Conservation (phyloP, 2,329 filamentous ascomycete species). For the Fusarium sulawesiense region DNA sequence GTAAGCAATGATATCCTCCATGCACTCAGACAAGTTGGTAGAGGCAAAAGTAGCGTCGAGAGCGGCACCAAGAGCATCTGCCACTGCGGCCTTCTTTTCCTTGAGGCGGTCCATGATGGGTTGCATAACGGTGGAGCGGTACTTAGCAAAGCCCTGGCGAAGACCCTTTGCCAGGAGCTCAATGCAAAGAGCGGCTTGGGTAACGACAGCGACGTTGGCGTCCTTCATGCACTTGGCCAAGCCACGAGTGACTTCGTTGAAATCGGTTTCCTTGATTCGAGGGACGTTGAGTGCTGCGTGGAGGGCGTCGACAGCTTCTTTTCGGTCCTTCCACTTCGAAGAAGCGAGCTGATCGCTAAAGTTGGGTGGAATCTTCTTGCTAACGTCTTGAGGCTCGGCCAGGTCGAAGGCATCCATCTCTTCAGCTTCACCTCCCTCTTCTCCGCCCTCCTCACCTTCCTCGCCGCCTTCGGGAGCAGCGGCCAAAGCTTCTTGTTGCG, state of each 20-base stretch:
- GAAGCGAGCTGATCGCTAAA: constrained; percentile 87
- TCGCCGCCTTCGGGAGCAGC: constrained; percentile 70
- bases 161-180: constrained; percentile 89
- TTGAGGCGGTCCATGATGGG: constrained; percentile 96
- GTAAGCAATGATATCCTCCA: constrained; percentile 90
- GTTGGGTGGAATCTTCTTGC: constrained; percentile 82
- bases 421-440: constrained; percentile 59
- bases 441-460: constrained; percentile 68
- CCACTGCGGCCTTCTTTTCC: constrained; percentile 92
- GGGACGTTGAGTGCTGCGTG: constrained; percentile 83
- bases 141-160: constrained; percentile 80
- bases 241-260: constrained; percentile 82
- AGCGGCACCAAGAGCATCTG: constrained; percentile 87
- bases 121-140: constrained; percentile 82
- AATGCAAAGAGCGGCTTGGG: constrained; percentile 91
- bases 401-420: constrained; percentile 86
- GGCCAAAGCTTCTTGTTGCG: constrained; percentile 86
- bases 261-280: constrained; percentile 90
- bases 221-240: constrained; percentile 99
- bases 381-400: constrained; percentile 87
- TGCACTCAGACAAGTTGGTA: constrained; percentile 81
- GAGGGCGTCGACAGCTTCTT: constrained; percentile 89
- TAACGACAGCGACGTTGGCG: constrained; percentile 94
- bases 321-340: constrained; percentile 98
- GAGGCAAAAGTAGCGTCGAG: constrained; percentile 76